Percentiles rank a stretch among this genome's conserved stretches.
These are phyloP conservation scores for Rhizopus arrhizus DNA, from an alignment of 371 early-diverging fungal species.

Conservation along the genomic window DNA sequence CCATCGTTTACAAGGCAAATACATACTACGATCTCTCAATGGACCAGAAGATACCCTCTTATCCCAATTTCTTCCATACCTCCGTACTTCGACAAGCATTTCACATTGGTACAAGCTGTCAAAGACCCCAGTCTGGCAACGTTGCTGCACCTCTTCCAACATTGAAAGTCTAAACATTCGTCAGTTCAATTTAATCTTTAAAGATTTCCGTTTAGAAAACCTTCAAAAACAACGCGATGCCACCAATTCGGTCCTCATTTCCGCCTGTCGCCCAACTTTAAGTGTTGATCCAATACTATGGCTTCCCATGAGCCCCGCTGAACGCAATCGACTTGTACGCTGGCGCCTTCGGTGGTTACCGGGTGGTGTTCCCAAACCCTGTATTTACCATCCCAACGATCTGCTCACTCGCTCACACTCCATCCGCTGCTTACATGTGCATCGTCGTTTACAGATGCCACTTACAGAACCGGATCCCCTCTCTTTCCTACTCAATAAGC, in stretches of 20 bases:
- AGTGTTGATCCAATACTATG: conserved; percentile 8
- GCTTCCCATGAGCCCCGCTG: not conserved
- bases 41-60: conserved; percentile 11
- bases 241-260: not conserved
- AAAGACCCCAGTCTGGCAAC: not conserved
- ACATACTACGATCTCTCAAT: not conserved
- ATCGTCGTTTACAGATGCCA: too few species aligned
- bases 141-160: too few species aligned
- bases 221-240: too few species aligned
- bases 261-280: not conserved
- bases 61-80: not conserved
- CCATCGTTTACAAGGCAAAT: conserved; percentile 7
- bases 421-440: too few species aligned
- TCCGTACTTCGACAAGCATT: not conserved
- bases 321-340: conserved; percentile 12
- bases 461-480: too few species aligned
- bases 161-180: too few species aligned
- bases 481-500: too few species aligned
- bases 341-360: conserved; percentile 20
- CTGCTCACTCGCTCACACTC: too few species aligned
- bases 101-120: not conserved
- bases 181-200: too few species aligned
- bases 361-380: too few species aligned
- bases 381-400: too few species aligned
- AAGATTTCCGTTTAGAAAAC: too few species aligned